Percentiles rank a stretch among this genome's conserved stretches.
Conservation (phyloP, 768 basidiomycete genomes). For the Xerocomus brunneocitrinus region DNA sequence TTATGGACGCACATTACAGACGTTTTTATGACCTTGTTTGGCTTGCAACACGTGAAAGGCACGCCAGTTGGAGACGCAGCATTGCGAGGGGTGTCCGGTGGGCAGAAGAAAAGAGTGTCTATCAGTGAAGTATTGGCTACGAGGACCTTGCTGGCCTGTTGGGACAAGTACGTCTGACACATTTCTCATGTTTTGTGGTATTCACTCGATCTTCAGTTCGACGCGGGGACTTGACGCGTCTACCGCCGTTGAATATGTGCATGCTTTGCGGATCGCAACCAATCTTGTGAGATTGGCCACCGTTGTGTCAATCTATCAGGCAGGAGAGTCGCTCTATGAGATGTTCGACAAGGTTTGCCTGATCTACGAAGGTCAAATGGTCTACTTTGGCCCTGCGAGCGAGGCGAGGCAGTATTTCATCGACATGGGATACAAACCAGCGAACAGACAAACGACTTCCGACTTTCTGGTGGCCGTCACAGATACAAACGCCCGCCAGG, state of each 20-base stretch:
- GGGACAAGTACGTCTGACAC: conserved; percentile 52
- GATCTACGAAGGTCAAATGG: conserved; percentile 54
- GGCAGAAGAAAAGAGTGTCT: conserved; percentile 79
- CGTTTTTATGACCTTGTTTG: conserved; percentile 65
- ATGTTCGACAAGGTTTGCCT: conserved; percentile 71
- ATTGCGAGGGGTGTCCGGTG: conserved; percentile 69
- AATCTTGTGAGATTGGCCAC: conserved; percentile 51
- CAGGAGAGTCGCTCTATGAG: conserved; percentile 66
- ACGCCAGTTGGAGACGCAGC: conserved; percentile 80
- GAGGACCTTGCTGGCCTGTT: conserved; percentile 67
- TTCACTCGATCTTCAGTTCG: conserved; percentile 57
- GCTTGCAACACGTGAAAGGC: conserved; percentile 64
- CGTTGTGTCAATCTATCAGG: conserved; percentile 83
- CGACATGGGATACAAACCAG: conserved; percentile 51
- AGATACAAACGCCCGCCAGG: conserved; percentile 56
- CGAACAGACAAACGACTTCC: conserved; percentile 56
- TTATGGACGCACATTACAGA: conserved; percentile 31
- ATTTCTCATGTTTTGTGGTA: too few relatives aligned
- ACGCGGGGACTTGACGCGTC: conserved; percentile 66
- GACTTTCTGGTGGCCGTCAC: conserved; percentile 61
- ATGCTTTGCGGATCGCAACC: conserved; percentile 65
- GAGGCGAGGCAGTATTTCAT: conserved; percentile 57
- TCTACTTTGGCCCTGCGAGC: conserved; percentile 54
- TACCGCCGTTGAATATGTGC: conserved; percentile 72
- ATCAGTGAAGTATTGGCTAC: conserved; percentile 71